Conservation (phyloP, 352 stramenopile genomes). For the Phytophthora melonis region DNA sequence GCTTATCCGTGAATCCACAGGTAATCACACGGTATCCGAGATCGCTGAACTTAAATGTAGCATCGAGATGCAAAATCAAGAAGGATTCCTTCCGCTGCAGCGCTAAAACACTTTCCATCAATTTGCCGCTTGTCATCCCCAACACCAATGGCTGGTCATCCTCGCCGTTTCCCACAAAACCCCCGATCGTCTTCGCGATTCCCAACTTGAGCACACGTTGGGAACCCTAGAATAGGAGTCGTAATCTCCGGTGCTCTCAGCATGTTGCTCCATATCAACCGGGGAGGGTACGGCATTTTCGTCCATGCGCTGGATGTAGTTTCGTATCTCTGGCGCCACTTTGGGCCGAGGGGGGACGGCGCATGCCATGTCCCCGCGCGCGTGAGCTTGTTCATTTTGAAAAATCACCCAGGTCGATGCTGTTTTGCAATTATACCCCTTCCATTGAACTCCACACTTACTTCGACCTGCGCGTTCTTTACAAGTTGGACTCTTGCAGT, state of each 20-base stretch:
- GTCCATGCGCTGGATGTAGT: conserved; percentile 17
- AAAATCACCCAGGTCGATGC: neutral
- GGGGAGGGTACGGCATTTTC: conserved; percentile 5
- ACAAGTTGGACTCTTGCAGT: too few species aligned
- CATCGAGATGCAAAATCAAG: conserved; percentile 2
- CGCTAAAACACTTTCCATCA: too few species aligned
- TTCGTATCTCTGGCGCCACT: conserved; percentile 5
- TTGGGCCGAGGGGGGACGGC: conserved; percentile 2
- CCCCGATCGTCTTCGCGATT: neutral
- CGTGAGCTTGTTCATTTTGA: neutral
- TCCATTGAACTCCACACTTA: conserved; percentile 12
- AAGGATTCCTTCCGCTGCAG: neutral
- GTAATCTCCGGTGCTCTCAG: conserved; percentile 6
- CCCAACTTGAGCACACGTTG: conserved; percentile 7
- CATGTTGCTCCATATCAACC: conserved; percentile 12
- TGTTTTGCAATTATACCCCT: neutral
- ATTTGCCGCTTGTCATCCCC: neutral
- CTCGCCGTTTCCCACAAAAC: conserved; percentile 20
- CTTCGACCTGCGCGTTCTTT: too few species aligned
- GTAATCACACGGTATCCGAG: conserved; percentile 14
- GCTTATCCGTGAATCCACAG: conserved; percentile 6
- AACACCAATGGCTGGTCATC: conserved; percentile 18
- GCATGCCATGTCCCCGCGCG: neutral
- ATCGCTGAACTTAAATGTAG: neutral
- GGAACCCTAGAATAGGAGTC: neutral